Evolutionary conservation across 2,329 filamentous ascomycete species (phyloP).

Genomic region (Beauveria caledonica): DNA sequence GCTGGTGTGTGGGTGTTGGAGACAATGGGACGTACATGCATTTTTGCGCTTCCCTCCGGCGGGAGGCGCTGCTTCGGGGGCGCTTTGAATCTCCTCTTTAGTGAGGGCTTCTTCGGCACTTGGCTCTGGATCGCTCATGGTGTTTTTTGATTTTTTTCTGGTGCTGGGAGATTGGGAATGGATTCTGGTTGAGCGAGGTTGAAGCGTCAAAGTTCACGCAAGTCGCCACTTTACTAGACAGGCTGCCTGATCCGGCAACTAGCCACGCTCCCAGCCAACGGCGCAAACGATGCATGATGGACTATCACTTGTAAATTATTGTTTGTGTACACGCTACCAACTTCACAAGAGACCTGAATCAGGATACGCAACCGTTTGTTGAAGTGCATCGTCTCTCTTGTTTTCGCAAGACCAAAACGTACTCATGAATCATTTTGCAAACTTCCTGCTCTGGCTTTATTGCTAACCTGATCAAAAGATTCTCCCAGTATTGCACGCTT

Average conservation of each 20-base stretch:
- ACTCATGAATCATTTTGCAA: background rate
- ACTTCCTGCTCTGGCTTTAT: background rate
- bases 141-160: background rate
- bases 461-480: background rate
- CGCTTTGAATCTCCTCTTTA: slow-evolving; percentile 30
- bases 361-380: background rate
- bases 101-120: slow-evolving; percentile 34
- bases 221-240: background rate
- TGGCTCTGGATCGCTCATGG: slow-evolving; percentile 20
- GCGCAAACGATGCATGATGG: too few species aligned
- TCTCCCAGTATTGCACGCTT: background rate
- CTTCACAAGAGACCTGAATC: too few species aligned
- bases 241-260: background rate
- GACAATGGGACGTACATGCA: slow-evolving; percentile 28
- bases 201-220: background rate
- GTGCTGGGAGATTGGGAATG: background rate
- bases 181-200: background rate
- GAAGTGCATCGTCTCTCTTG: background rate
- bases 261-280: background rate
- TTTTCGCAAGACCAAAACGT: background rate
- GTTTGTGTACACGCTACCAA: too few species aligned
- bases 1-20: background rate
- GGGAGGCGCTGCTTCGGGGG: slow-evolving; percentile 21
- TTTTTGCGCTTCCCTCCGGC: slow-evolving; percentile 23
- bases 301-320: too few species aligned